A percentile compares a stretch with the other conserved stretches of the same genome.
These are phyloP conservation scores for Sporothrix phasma DNA, from an alignment of 2,329 filamentous ascomycete species.

Conservation along the genomic window DNA sequence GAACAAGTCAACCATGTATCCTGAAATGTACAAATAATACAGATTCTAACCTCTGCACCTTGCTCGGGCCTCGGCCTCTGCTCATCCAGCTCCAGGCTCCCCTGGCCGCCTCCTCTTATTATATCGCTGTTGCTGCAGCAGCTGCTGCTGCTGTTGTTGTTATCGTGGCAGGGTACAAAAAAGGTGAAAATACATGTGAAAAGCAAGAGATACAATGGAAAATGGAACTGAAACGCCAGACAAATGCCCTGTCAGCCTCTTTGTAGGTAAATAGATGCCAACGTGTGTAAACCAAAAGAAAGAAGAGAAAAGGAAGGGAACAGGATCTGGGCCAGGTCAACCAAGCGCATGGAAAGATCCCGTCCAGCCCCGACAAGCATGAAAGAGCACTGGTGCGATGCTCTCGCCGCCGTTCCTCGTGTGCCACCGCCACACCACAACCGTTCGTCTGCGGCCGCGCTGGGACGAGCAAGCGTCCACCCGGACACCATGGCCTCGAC, in stretches of 20 bases:
- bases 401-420: no score
- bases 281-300: slow-evolving; percentile 3
- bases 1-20: not conserved
- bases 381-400: no score
- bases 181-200: no score
- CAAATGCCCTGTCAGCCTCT: slow-evolving; percentile 13
- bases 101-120: slow-evolving; percentile 7
- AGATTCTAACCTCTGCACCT: slow-evolving; percentile 6
- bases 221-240: slow-evolving; percentile 9
- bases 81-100: not conserved
- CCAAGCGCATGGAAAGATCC: no score
- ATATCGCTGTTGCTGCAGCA: no score
- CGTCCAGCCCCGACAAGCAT: no score
- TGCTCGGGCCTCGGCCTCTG: not conserved
- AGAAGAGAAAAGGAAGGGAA: not conserved
- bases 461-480: no score
- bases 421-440: no score
- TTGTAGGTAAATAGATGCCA: slow-evolving; percentile 1
- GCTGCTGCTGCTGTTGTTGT: no score
- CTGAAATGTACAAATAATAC: slow-evolving; percentile 6
- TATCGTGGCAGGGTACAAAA: not conserved
- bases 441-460: no score
- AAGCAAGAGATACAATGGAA: not conserved
- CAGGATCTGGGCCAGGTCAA: no score
- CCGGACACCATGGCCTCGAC: no score